Evolutionary conservation across 148 eudicot genomes (phyloP).

Genomic region (Cornus florida): DNA sequence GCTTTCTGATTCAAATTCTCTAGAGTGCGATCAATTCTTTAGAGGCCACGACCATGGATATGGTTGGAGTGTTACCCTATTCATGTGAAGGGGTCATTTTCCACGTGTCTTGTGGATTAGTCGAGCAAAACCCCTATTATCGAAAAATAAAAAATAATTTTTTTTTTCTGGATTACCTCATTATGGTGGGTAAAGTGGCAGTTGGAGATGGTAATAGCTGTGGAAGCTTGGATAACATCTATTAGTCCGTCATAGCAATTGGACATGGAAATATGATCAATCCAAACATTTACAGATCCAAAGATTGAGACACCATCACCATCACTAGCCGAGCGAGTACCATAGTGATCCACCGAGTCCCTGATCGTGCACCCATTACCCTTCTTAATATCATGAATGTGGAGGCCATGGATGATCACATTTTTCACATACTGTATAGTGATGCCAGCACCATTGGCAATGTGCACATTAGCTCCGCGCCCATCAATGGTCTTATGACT

Average conservation of each 20-base stretch:
- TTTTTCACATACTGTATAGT: constrained; percentile 47
- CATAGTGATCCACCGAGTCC: constrained; percentile 42
- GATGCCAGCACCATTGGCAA: constrained; percentile 45
- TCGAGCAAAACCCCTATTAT: no score
- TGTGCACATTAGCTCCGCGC: constrained; percentile 43
- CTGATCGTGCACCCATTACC: constrained; percentile 41
- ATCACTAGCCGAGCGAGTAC: constrained; percentile 33
- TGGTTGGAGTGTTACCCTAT: no score
- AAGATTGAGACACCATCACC: constrained; percentile 55
- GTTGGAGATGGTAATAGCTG: constrained; percentile 59
- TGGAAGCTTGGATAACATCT: constrained; percentile 45
- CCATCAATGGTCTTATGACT: constrained; percentile 55
- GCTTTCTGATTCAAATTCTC: no score
- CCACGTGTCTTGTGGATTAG: no score
- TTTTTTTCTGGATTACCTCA: constrained; percentile 26
- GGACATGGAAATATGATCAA: constrained; percentile 56
- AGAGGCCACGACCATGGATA: no score
- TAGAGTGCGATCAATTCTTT: no score
- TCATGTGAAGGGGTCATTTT: no score
- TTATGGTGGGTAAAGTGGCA: constrained; percentile 53
- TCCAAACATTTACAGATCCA: constrained; percentile 48
- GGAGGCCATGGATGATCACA: constrained; percentile 40
- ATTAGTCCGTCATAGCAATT: constrained; percentile 48
- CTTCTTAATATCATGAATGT: constrained; percentile 38
- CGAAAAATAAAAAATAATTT: no score